Conservation (phyloP, 257 asterid genomes). For the Linaria vulgaris region DNA sequence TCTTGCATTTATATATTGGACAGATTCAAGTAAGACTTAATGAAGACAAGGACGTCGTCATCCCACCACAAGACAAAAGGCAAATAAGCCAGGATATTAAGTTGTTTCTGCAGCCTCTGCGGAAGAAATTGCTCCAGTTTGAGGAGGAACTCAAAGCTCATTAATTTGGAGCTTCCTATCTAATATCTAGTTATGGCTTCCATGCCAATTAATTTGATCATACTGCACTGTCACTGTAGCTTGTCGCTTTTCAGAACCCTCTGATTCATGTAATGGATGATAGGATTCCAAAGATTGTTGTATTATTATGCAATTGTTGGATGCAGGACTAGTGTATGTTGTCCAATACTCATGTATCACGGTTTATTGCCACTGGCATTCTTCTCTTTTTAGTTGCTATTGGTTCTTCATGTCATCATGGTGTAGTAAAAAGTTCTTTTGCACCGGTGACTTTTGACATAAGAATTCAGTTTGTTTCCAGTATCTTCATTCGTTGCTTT, state of each 20-base stretch:
- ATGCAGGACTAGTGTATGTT: too few relatives aligned
- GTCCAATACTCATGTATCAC: too few relatives aligned
- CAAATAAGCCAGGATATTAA: constrained; percentile 51
- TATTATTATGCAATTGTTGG: background rate
- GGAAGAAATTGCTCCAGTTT: constrained; percentile 54
- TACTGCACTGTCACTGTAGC: constrained; percentile 27
- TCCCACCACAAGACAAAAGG: constrained; percentile 51
- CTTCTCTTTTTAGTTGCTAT: too few relatives aligned
- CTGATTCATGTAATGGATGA: constrained; percentile 24
- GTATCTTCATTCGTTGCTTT: too few relatives aligned
- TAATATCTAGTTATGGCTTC: constrained; percentile 17
- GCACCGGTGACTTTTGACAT: too few relatives aligned
- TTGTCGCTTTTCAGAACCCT: constrained; percentile 14
- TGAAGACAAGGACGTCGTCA: constrained; percentile 52
- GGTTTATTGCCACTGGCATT: too few relatives aligned
- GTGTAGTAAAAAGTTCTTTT: too few relatives aligned
- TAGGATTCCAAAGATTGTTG: constrained; percentile 5
- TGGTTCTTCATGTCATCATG: too few relatives aligned
- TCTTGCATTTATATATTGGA: background rate
- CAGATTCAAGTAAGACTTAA: constrained; percentile 67
- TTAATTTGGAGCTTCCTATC: constrained; percentile 17
- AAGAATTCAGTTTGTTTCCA: too few relatives aligned
- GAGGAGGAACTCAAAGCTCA: constrained; percentile 81
- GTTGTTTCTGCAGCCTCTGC: constrained; percentile 62
- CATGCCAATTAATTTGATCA: constrained; percentile 3